Percentiles rank a stretch among this genome's conserved stretches.
Evolutionary conservation across 768 basidiomycete species (phyloP).

Genomic region (Cystofilobasidium ferigula): DNA sequence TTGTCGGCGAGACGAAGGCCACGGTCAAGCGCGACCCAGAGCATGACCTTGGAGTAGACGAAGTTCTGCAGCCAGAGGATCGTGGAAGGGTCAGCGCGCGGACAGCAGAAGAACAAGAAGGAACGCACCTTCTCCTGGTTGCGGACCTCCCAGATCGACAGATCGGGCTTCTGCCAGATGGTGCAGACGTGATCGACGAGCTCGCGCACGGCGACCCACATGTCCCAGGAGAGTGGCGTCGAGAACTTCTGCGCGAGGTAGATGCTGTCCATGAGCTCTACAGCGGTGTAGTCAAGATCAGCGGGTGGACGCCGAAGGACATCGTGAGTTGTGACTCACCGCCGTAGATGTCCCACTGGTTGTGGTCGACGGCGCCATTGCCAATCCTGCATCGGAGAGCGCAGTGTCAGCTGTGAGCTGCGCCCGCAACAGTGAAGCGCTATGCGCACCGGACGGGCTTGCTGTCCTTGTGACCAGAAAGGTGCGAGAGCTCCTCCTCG

Average conservation of each 20-base stretch:
- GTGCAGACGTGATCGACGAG: conserved; percentile 53
- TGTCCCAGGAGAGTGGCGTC: conserved; percentile 35
- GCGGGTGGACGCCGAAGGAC: neutral
- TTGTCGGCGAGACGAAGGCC: conserved; percentile 92
- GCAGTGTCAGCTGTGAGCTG: too few relatives aligned
- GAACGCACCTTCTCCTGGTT: conserved; percentile 14
- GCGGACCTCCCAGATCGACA: conserved; percentile 46
- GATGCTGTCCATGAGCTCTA: conserved; percentile 83
- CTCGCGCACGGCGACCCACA: conserved; percentile 39
- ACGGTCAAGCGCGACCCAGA: conserved; percentile 88
- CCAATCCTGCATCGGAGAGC: too few relatives aligned
- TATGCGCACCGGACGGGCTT: conserved; percentile 39
- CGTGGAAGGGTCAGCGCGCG: neutral
- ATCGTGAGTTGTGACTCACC: conserved; percentile 37
- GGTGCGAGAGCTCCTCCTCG: conserved; percentile 70
- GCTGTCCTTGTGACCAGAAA: conserved; percentile 51
- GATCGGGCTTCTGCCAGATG: conserved; percentile 61
- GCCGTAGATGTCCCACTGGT: conserved; percentile 69
- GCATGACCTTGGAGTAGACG: conserved; percentile 55
- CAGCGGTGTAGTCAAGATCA: too few relatives aligned
- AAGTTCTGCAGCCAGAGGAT: conserved; percentile 11
- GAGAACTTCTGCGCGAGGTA: conserved; percentile 67
- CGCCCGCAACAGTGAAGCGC: too few relatives aligned
- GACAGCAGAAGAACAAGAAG: neutral
- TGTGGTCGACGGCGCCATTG: conserved; percentile 55